phyloP scores from a whole-genome alignment of 2,329 filamentous ascomycete genomes.

The Aotearoamyces nothofagi region DNA sequence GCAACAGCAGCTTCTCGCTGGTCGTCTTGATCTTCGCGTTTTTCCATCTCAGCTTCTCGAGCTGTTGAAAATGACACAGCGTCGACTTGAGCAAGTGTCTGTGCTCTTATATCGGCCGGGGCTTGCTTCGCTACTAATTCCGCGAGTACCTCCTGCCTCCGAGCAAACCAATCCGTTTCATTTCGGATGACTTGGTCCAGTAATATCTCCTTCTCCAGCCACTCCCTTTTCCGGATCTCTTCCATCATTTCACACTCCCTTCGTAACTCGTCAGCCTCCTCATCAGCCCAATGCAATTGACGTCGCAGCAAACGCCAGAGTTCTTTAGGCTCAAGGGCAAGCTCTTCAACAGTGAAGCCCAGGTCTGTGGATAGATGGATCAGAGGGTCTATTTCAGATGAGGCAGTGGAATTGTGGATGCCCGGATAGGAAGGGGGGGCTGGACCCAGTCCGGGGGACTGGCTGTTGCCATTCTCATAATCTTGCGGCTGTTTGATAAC shows the following conservation, averaged over 20 bases:
- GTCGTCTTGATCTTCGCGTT: no score
- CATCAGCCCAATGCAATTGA: constrained; percentile 58
- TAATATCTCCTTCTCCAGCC: constrained; percentile 66
- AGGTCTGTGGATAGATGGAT: constrained; percentile 23
- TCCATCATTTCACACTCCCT: constrained; percentile 53
- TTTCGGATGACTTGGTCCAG: constrained; percentile 55
- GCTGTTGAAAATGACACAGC: no score
- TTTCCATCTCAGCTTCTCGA: no score
- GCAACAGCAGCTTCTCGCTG: no score
- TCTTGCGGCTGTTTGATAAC: constrained; percentile 46
- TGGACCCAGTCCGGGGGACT: constrained; percentile 20
- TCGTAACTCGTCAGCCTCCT: constrained; percentile 47
- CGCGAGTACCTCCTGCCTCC: constrained; percentile 38
- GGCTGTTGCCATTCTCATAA: constrained; percentile 38
- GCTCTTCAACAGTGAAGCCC: constrained; percentile 50
- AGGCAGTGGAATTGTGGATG: constrained; percentile 29
- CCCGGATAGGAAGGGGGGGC: constrained; percentile 19
- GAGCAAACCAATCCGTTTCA: constrained; percentile 50
- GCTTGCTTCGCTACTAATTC: background rate
- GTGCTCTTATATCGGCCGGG: background rate
- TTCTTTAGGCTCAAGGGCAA: constrained; percentile 43
- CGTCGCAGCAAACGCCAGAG: constrained; percentile 47
- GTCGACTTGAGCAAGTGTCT: background rate
- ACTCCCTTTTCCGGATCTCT: constrained; percentile 52
- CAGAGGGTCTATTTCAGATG: constrained; percentile 36